Conservation (phyloP, 805 yeast genomes). For the Barnettozyma botsteinii region DNA sequence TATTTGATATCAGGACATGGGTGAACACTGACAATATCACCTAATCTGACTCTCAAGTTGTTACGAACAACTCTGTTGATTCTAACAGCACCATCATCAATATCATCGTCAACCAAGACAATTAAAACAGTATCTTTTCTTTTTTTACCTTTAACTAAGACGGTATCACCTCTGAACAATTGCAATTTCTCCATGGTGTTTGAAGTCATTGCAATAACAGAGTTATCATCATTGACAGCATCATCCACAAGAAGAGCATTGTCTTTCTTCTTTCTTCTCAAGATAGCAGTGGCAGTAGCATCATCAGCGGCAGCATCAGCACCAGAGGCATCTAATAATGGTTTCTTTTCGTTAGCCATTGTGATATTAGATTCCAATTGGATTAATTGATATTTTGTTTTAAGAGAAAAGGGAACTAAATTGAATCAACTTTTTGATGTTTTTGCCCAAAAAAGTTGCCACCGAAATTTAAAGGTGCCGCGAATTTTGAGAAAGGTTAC, state of each 20-base stretch:
- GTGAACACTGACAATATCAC: slow-evolving; percentile 85
- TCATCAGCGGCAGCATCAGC: slow-evolving; percentile 50
- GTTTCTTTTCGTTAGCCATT: slow-evolving; percentile 33
- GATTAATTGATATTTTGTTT: neutral
- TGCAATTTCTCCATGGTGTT: slow-evolving; percentile 93
- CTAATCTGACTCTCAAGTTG: slow-evolving; percentile 88
- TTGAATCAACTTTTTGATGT: neutral
- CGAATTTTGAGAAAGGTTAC: neutral
- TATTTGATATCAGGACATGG: slow-evolving; percentile 98
- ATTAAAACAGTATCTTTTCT: slow-evolving; percentile 95
- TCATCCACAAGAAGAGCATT: slow-evolving; percentile 91
- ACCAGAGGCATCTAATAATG: slow-evolving; percentile 63
- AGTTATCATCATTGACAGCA: slow-evolving; percentile 95
- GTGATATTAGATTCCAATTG: neutral
- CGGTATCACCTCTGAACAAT: slow-evolving; percentile 97
- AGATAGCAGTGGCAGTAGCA: slow-evolving; percentile 92
- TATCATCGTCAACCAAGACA: slow-evolving; percentile 93
- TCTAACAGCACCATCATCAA: slow-evolving; percentile 92
- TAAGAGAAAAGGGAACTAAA: neutral
- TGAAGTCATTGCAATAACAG: slow-evolving; percentile 91
- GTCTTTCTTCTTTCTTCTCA: slow-evolving; percentile 96
- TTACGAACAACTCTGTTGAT: slow-evolving; percentile 94
- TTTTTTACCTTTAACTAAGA: slow-evolving; percentile 94
- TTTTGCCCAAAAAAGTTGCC: neutral
- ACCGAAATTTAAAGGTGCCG: neutral